Conservation (phyloP, 352 stramenopile species). For the Heterotrichella gracilis region DNA sequence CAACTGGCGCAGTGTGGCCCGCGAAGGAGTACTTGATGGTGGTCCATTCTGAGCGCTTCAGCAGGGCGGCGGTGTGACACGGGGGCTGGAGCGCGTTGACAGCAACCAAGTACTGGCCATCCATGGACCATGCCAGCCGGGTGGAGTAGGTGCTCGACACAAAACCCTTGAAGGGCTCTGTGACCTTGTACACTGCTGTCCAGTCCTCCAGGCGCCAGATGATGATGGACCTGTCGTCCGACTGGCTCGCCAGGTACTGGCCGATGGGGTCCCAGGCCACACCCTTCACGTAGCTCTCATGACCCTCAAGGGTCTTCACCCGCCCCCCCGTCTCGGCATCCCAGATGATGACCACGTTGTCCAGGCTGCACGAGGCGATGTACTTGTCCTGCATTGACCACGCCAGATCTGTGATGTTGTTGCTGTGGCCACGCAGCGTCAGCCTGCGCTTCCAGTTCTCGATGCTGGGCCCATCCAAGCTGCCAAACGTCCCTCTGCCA, state of each 20-base stretch:
- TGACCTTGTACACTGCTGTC: slow-evolving; percentile 28
- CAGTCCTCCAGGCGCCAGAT: slow-evolving; percentile 34
- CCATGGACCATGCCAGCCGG: slow-evolving; percentile 13
- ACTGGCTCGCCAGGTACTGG: slow-evolving; percentile 28
- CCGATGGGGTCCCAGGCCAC: slow-evolving; percentile 33
- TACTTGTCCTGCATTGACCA: slow-evolving; percentile 32
- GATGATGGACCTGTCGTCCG: slow-evolving; percentile 30
- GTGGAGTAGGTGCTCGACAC: slow-evolving; percentile 3
- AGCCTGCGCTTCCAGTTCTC: slow-evolving; percentile 28
- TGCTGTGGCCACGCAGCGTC: slow-evolving; percentile 28
- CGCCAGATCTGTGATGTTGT: slow-evolving; percentile 32
- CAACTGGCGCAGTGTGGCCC: slow-evolving; percentile 10
- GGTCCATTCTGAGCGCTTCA: no score
- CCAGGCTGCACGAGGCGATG: slow-evolving; percentile 31
- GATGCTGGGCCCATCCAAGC: no score
- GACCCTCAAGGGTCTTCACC: slow-evolving; percentile 20
- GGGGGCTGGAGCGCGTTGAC: slow-evolving; percentile 14
- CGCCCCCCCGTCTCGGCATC: slow-evolving; percentile 20
- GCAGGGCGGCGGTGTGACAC: not conserved
- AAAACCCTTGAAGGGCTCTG: slow-evolving; percentile 16
- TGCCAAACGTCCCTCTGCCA: no score
- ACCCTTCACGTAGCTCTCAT: slow-evolving; percentile 32
- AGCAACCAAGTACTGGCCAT: slow-evolving; percentile 13
- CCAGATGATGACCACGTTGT: slow-evolving; percentile 30
- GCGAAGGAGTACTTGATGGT: slow-evolving; percentile 15